phyloP scores from a whole-genome alignment of 2,329 filamentous ascomycete species.

The Aspergillus fructus region DNA sequence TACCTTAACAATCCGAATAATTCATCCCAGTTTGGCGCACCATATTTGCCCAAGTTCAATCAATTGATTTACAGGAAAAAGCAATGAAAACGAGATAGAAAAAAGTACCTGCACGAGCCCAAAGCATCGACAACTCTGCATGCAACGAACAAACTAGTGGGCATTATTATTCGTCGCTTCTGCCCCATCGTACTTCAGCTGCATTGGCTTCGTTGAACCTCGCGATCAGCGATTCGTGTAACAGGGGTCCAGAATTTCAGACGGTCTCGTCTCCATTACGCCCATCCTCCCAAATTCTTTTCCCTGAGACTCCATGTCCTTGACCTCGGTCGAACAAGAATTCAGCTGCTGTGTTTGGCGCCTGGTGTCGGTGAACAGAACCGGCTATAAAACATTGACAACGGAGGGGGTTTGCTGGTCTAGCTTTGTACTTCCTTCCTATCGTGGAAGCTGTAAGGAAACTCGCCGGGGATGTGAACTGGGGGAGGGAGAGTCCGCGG shows the following conservation, averaged over 20 bases:
- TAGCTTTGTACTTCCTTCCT: neutral
- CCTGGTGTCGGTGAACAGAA: constrained; percentile 7
- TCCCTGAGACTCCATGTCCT: neutral
- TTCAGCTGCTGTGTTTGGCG: neutral
- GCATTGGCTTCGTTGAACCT: constrained; percentile 1
- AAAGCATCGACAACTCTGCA: constrained; percentile 8
- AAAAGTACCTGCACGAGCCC: constrained; percentile 10
- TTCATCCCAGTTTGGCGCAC: neutral
- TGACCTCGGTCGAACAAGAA: neutral
- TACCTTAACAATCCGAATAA: neutral
- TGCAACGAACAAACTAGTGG: neutral
- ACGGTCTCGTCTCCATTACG: neutral
- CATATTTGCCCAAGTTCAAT: neutral
- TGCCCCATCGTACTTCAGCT: constrained; percentile 3
- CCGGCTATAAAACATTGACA: neutral
- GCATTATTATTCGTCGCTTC: constrained; percentile 1
- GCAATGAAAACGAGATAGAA: neutral
- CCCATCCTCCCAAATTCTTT: neutral
- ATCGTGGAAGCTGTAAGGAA: neutral
- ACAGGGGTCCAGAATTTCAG: constrained; percentile 9
- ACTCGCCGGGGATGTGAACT: neutral
- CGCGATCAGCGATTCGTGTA: constrained; percentile 12
- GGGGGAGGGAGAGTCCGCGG: neutral
- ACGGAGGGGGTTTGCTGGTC: neutral
- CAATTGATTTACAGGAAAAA: neutral